Evolutionary conservation across 768 basidiomycete genomes (phyloP).

Genomic region (Mycena vitilis): DNA sequence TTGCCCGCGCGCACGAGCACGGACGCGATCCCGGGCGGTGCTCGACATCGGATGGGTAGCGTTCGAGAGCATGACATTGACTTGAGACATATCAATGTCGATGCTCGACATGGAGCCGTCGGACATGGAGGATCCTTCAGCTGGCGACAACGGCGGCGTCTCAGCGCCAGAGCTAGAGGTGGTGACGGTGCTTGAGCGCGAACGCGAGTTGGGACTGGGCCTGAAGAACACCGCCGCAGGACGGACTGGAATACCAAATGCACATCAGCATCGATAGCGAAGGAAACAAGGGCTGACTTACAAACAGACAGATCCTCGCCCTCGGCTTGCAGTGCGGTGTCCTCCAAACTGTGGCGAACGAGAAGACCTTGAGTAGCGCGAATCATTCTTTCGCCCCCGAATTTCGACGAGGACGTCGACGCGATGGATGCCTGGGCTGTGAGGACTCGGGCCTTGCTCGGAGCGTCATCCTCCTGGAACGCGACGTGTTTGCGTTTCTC

Average conservation of each 20-base stretch:
- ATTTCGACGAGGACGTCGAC: constrained; percentile 70
- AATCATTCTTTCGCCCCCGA: constrained; percentile 78
- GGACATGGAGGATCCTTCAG: constrained; percentile 75
- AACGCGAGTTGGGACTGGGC: constrained; percentile 60
- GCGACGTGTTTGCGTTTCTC: constrained; percentile 71
- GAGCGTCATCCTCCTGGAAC: constrained; percentile 53
- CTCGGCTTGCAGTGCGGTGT: constrained; percentile 70
- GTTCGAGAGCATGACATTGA: constrained; percentile 68
- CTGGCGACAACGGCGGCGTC: constrained; percentile 77
- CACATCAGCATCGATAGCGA: constrained; percentile 31
- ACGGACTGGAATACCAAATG: constrained; percentile 51
- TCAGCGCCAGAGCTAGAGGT: constrained; percentile 73
- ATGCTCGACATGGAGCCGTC: constrained; percentile 84
- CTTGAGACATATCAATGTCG: constrained; percentile 71
- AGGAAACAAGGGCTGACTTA: constrained; percentile 48
- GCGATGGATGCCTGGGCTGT: constrained; percentile 76
- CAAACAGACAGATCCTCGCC: constrained; percentile 73
- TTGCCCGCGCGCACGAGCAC: constrained; percentile 64
- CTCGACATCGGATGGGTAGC: constrained; percentile 62
- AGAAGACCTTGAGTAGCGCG: constrained; percentile 70
- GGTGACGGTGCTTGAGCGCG: constrained; percentile 78
- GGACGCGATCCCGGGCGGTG: constrained; percentile 51
- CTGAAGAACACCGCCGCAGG: constrained; percentile 71
- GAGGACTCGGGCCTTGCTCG: constrained; percentile 62
- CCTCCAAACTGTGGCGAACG: constrained; percentile 75